phyloP scores from a whole-genome alignment of 768 basidiomycete species.

The Russula compacta region DNA sequence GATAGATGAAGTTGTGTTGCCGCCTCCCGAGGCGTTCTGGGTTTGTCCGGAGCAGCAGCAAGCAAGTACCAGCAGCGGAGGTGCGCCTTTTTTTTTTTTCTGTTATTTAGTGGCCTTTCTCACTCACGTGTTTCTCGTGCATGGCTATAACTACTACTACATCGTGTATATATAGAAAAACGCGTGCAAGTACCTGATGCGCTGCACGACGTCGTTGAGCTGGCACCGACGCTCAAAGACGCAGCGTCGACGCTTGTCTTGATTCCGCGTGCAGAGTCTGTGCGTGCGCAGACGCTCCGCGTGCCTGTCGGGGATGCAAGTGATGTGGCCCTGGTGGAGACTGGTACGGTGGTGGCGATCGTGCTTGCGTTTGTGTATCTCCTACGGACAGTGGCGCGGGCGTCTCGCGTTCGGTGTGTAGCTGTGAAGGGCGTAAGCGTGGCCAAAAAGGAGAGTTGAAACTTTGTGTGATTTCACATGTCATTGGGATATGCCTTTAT shows the following conservation, averaged over 20 bases:
- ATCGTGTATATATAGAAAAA: neutral
- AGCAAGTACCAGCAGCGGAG: neutral
- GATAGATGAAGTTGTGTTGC: slow-evolving; percentile 2
- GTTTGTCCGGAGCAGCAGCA: neutral
- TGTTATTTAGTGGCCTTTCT: no score
- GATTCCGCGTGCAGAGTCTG: neutral
- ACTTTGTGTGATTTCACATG: no score
- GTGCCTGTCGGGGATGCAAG: slow-evolving; percentile 5
- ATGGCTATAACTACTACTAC: neutral
- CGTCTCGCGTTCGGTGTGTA: neutral
- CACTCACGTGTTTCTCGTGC: neutral
- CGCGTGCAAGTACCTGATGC: neutral
- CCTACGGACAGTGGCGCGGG: neutral
- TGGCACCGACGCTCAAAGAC: neutral
- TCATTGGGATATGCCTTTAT: no score
- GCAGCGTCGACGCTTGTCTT: neutral
- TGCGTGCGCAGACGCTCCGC: slow-evolving; percentile 1
- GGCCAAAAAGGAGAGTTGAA: neutral
- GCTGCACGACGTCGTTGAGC: neutral
- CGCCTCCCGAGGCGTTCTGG: slow-evolving; percentile 7
- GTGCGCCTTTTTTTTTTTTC: neutral
- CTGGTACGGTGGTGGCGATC: neutral
- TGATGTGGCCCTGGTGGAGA: slow-evolving; percentile 7
- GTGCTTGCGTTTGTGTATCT: neutral
- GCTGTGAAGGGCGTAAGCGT: neutral